phyloP scores from a whole-genome alignment of 306 rosid species.

The Aeschynomene evenia region DNA sequence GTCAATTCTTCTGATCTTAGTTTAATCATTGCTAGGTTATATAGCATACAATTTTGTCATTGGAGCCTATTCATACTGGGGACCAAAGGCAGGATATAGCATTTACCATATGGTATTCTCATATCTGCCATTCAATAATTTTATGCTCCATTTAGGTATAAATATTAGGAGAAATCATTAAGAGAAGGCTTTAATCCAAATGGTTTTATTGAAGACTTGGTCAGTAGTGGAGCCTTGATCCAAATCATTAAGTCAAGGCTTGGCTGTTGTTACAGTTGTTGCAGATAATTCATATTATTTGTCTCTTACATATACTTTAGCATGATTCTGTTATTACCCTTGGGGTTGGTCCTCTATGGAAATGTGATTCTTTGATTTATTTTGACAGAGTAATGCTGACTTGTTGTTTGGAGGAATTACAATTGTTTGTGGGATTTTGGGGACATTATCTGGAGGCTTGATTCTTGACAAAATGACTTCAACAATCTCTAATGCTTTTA shows the following conservation, averaged over 20 bases:
- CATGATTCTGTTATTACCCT: constrained; percentile 9
- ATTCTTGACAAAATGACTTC: constrained; percentile 75
- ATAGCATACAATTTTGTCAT: constrained; percentile 79
- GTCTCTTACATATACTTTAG: neutral
- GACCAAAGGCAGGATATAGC: constrained; percentile 91
- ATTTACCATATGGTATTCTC: constrained; percentile 82
- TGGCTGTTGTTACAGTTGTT: constrained; percentile 5
- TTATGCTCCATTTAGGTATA: neutral
- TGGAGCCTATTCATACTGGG: constrained; percentile 98
- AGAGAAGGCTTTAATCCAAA: neutral
- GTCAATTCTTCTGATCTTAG: constrained; percentile 12
- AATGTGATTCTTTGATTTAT: constrained; percentile 28
- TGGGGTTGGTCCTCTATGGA: neutral
- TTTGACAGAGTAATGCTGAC: constrained; percentile 74
- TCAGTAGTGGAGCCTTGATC: constrained; percentile 12
- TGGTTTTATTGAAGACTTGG: constrained; percentile 3
- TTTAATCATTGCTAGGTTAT: constrained; percentile 64
- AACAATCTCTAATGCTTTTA: constrained; percentile 79
- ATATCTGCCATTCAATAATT: constrained; percentile 12
- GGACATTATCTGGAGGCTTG: constrained; percentile 83
- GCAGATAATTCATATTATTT: constrained; percentile 3
- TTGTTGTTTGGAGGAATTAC: constrained; percentile 85
- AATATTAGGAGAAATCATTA: constrained; percentile 3
- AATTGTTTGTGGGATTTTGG: constrained; percentile 75
- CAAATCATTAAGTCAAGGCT: constrained; percentile 6